A percentile compares a stretch with the other conserved stretches of the same genome.
Evolutionary conservation across 345 rosid genomes (phyloP).

Genomic region (Melaleuca alternifolia): DNA sequence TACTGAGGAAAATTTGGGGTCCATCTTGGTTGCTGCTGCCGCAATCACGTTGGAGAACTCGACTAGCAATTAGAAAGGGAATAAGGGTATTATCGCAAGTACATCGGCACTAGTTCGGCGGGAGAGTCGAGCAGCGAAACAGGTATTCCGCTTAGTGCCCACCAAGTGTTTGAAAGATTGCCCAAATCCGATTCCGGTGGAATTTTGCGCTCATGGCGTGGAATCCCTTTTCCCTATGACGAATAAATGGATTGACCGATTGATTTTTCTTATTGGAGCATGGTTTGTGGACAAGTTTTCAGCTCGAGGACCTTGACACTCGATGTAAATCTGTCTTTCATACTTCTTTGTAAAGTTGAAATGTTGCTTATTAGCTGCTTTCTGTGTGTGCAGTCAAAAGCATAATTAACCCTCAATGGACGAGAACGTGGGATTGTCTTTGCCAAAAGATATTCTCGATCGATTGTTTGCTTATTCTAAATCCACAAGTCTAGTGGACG

Average conservation of each 20-base stretch:
- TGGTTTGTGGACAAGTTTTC: not conserved
- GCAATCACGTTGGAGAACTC: not conserved
- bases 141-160: not conserved
- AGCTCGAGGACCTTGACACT: not conserved
- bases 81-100: not conserved
- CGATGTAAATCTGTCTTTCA: not conserved
- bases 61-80: not conserved
- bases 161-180: not conserved
- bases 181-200: not conserved
- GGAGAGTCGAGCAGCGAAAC: not conserved
- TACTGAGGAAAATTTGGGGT: not conserved
- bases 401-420: not conserved
- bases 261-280: not conserved
- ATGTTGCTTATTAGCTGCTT: not conserved
- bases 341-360: not conserved
- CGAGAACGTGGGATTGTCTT: not conserved
- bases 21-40: not conserved
- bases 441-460: not conserved
- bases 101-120: not conserved
- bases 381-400: not conserved
- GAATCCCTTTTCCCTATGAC: not conserved
- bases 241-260: not conserved
- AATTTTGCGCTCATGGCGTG: not conserved
- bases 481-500: conserved; percentile 1
- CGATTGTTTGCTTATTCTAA: not conserved